Evolutionary conservation across 176 grass and related monocot genomes (phyloP).

Genomic region (Phoenix roebelenii): DNA sequence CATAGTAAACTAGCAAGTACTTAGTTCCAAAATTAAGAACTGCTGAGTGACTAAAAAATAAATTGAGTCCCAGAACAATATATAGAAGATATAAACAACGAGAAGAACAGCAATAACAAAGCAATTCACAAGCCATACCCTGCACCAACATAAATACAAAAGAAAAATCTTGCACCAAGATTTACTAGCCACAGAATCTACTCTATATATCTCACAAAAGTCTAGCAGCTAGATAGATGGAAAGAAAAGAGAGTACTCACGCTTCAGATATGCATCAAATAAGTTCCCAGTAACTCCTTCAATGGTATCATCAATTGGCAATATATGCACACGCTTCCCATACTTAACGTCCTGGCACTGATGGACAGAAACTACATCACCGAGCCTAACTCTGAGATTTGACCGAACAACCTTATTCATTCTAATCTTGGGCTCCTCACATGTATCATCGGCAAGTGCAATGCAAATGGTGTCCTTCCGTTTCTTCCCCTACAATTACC

Average conservation of each 20-base stretch:
- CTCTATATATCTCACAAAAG: too few species aligned
- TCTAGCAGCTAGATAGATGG: background rate
- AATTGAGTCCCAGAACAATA: too few species aligned
- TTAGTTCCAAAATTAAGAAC: too few species aligned
- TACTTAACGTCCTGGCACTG: background rate
- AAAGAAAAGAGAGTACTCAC: constrained; percentile 5
- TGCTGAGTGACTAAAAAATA: too few species aligned
- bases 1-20: too few species aligned
- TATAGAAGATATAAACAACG: too few species aligned
- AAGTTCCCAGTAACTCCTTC: constrained; percentile 29
- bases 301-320: constrained; percentile 26
- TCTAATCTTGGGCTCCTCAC: constrained; percentile 17
- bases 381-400: constrained; percentile 36
- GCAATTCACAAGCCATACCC: too few species aligned
- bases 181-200: too few species aligned
- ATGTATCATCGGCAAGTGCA: constrained; percentile 17
- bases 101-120: too few species aligned
- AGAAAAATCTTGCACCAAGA: too few species aligned
- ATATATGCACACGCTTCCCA: background rate
- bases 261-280: constrained; percentile 27
- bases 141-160: too few species aligned
- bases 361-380: constrained; percentile 28
- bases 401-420: constrained; percentile 39
- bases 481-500: constrained; percentile 1
- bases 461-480: constrained; percentile 38